Evolutionary conservation across 768 basidiomycete species (phyloP).

Genomic region (Coprinopsis strossmayeri): DNA sequence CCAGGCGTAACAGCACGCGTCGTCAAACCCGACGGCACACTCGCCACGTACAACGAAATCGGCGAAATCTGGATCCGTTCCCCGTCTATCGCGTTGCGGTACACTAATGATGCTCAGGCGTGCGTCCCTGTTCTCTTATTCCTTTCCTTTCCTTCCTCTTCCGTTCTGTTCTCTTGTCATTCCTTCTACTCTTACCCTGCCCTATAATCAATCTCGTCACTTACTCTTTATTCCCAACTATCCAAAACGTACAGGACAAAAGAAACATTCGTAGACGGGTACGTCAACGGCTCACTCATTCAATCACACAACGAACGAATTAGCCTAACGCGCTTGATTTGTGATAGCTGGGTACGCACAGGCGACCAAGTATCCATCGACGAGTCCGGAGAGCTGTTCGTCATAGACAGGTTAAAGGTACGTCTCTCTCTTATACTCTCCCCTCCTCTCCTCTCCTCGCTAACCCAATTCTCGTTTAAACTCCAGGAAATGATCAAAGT

Average conservation of each 20-base stretch:
- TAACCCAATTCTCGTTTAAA: background rate
- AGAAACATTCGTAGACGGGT: constrained; percentile 67
- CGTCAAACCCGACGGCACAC: constrained; percentile 49
- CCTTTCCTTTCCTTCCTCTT: no score
- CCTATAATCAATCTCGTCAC: no score
- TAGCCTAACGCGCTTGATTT: constrained; percentile 3
- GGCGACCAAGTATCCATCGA: constrained; percentile 59
- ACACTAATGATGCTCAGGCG: constrained; percentile 56
- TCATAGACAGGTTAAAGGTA: background rate
- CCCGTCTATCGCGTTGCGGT: constrained; percentile 50
- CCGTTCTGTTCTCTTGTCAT: no score
- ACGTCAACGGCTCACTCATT: constrained; percentile 15
- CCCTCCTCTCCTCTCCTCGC: background rate
- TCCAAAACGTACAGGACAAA: constrained; percentile 50
- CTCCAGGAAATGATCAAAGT: constrained; percentile 42
- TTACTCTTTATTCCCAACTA: no score
- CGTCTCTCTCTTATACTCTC: no score
- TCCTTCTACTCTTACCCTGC: no score
- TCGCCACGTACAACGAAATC: constrained; percentile 46
- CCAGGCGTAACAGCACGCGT: constrained; percentile 52
- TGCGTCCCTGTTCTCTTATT: no score
- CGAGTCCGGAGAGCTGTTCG: constrained; percentile 25
- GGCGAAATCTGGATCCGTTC: constrained; percentile 54
- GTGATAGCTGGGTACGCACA: constrained; percentile 55
- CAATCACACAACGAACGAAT: no score